These are phyloP conservation scores for Triticum dicoccoides DNA, from an alignment of 176 grass and related monocot genomes.

Conservation along the genomic window DNA sequence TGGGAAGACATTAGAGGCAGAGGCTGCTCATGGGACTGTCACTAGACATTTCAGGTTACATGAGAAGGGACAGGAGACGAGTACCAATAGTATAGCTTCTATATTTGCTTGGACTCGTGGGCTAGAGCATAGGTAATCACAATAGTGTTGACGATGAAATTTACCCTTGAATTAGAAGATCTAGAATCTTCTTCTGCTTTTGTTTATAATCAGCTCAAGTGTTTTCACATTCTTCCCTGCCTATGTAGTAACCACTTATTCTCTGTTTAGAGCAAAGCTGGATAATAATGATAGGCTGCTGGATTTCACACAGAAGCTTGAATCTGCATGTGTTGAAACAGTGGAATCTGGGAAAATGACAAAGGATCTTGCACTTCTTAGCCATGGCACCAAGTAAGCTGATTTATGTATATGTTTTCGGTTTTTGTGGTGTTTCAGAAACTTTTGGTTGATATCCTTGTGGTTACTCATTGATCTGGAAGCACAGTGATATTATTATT, in stretches of 20 bases:
- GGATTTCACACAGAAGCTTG: conserved; percentile 79
- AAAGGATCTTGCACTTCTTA: conserved; percentile 95
- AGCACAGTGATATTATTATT: not conserved
- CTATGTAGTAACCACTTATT: not conserved
- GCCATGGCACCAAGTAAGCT: conserved; percentile 85
- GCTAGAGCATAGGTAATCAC: conserved; percentile 74
- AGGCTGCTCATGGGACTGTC: conserved; percentile 97
- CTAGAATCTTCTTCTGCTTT: not conserved
- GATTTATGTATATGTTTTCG: conserved; percentile 10
- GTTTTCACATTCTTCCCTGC: not conserved
- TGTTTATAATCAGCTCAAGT: not conserved
- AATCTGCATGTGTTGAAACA: conserved; percentile 82
- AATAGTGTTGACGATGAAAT: not conserved
- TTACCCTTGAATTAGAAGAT: not conserved
- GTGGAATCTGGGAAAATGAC: conserved; percentile 98
- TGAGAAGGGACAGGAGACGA: conserved; percentile 93
- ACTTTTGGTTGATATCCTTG: not conserved
- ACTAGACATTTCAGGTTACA: conserved; percentile 88
- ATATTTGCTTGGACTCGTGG: conserved; percentile 99
- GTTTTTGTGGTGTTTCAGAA: conserved; percentile 11
- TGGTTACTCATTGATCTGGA: not conserved
- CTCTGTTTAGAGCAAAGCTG: conserved; percentile 75
- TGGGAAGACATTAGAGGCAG: conserved; percentile 92
- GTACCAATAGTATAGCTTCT: conserved; percentile 98
- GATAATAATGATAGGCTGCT: conserved; percentile 72